These are phyloP conservation scores for Melastoma malabathricum DNA, from an alignment of 345 rosid species.

Conservation along the genomic window DNA sequence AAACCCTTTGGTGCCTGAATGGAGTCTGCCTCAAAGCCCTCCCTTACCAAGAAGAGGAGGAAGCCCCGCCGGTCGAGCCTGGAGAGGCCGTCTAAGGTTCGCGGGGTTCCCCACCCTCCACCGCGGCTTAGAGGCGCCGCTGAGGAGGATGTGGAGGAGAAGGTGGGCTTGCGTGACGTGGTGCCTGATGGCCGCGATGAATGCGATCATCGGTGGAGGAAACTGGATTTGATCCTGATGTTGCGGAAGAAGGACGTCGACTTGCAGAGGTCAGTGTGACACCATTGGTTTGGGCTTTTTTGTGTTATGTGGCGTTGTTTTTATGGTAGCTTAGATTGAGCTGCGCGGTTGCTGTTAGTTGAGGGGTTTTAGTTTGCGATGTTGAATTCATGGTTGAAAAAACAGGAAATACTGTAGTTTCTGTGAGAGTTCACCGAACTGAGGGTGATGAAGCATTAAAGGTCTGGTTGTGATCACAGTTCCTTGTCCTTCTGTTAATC, in stretches of 20 bases:
- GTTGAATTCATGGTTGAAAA: too few relatives aligned
- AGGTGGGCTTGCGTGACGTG: constrained; percentile 3
- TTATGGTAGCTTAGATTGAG: neutral
- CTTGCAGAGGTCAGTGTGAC: constrained; percentile 38
- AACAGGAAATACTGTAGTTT: too few relatives aligned
- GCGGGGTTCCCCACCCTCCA: constrained; percentile 4
- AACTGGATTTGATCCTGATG: constrained; percentile 51
- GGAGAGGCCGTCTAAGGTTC: constrained; percentile 15
- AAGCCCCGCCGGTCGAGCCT: constrained; percentile 13
- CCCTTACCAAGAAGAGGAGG: constrained; percentile 26
- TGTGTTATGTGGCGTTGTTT: neutral
- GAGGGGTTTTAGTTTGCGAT: too few relatives aligned
- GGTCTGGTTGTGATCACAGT: too few relatives aligned
- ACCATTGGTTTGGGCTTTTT: neutral
- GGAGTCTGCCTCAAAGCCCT: constrained; percentile 6
- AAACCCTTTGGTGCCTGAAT: too few relatives aligned
- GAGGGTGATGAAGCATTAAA: too few relatives aligned
- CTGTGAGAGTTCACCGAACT: too few relatives aligned
- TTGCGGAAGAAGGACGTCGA: constrained; percentile 35
- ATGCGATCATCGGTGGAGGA: constrained; percentile 41
- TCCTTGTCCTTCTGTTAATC: too few relatives aligned
- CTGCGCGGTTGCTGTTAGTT: neutral
- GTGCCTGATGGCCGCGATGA: too few relatives aligned
- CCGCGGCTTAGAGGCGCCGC: constrained; percentile 7
- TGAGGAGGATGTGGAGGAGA: constrained; percentile 10